Evolutionary conservation across 2,329 filamentous ascomycete genomes (phyloP), one percentile per base, ranked within the genome.

Genomic region (Akanthomyces uredinophilus): DNA sequence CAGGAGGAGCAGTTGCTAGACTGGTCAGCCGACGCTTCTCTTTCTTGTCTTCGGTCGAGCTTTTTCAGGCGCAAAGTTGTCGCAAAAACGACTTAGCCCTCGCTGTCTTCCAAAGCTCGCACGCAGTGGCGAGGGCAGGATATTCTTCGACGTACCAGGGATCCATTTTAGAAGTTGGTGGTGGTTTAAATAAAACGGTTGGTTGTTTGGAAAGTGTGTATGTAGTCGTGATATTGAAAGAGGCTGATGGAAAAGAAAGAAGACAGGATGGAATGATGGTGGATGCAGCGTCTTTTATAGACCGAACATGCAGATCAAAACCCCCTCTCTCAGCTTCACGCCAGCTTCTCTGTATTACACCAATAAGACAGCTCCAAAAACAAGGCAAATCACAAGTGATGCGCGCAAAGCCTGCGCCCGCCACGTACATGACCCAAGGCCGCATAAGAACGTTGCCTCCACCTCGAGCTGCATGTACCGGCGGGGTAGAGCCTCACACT

Each of bases 1-100:
- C 67, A 69, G 27, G 50, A 52, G 37, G 65, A 63, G 65, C 67
- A 69, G 59, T 57, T 51, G 63, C 67, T 69, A 47, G 22, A 32
- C 2, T 46, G 37, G 46, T 64, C 58, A 59, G 43, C 27, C 35
- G 35, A 41, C 57, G 32, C 18, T 52, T 44, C 20, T 11, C 37
- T 32, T n/a, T 8, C 32, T 35, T 16, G 16, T 37, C 14, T 39
- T 39, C 37, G 37, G 37, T 39, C 37, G 37, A 39, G 37, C 1
- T 16, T 39, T 16, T 5, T 7, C 37, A 5, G 14, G 4, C 13
- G 37, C 32, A 35, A 44, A 4, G 44, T 52, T 56, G 50, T 29
- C 52, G n/a, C 27, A 20, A 44, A 57, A 54, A 53, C 46, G 54
- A 35, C 29, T 43, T 63, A n/a, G 32, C 20, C 32, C 22, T 39